Evolutionary conservation across 345 rosid genomes (phyloP).

Genomic region (Conringia planisiliqua): DNA sequence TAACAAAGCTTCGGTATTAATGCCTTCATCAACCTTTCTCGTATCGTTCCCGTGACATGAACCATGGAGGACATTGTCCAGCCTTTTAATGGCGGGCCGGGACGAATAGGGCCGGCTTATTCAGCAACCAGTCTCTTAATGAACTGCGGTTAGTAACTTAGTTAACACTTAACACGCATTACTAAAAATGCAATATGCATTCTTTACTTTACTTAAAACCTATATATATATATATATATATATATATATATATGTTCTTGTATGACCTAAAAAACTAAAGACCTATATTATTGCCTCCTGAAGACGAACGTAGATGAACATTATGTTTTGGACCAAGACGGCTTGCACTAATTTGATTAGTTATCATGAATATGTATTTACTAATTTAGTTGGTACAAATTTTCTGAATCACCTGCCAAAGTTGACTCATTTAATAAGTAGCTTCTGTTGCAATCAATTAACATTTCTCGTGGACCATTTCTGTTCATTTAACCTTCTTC

Average conservation of each 20-base stretch:
- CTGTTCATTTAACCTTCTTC: constrained; percentile 1
- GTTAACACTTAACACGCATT: neutral
- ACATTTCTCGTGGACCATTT: neutral
- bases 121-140: neutral
- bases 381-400: neutral
- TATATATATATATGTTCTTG: too few relatives aligned
- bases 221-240: too few relatives aligned
- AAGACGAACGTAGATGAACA: neutral
- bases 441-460: constrained; percentile 17
- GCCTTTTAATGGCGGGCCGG: neutral
- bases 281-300: neutral
- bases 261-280: neutral
- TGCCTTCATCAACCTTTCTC: neutral
- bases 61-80: neutral
- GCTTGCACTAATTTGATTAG: neutral
- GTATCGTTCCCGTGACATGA: neutral
- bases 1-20: neutral
- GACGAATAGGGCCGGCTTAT: neutral
- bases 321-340: neutral
- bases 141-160: neutral
- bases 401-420: constrained; percentile 12
- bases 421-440: constrained; percentile 24
- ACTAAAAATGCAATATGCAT: neutral
- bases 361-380: neutral
- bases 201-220: neutral